phyloP scores from a whole-genome alignment of 2,329 filamentous ascomycete species.

The Clonostachys rosea region DNA sequence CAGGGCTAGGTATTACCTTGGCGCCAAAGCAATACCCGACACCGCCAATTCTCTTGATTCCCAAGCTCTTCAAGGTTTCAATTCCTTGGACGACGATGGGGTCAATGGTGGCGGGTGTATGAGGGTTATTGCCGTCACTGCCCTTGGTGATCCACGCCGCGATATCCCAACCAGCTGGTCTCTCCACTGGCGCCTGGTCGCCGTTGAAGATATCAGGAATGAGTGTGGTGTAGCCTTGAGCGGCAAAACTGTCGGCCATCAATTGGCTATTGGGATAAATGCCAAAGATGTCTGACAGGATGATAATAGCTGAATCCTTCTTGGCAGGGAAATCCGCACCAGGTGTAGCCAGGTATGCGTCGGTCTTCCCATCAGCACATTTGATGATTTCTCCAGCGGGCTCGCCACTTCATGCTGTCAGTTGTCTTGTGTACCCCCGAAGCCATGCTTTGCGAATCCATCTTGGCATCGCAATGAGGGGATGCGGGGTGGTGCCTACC shows the following conservation, averaged over 20 bases:
- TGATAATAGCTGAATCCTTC: slow-evolving; percentile 22
- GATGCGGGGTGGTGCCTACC: slow-evolving; percentile 30
- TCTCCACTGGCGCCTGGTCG: slow-evolving; percentile 19
- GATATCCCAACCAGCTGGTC: slow-evolving; percentile 19
- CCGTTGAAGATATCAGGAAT: slow-evolving; percentile 31
- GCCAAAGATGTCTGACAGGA: slow-evolving; percentile 29
- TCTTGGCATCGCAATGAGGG: background rate
- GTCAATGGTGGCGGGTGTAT: slow-evolving; percentile 22
- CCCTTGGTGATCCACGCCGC: slow-evolving; percentile 30
- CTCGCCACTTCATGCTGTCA: slow-evolving; percentile 30
- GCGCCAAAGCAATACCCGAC: slow-evolving; percentile 65
- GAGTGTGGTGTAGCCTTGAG: slow-evolving; percentile 29
- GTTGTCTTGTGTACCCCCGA: background rate
- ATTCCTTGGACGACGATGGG: slow-evolving; percentile 29
- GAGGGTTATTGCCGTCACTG: slow-evolving; percentile 40
- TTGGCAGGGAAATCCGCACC: slow-evolving; percentile 15
- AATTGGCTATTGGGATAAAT: slow-evolving; percentile 33
- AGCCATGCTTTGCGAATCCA: background rate
- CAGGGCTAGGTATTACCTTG: slow-evolving; percentile 29
- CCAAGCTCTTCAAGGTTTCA: slow-evolving; percentile 49
- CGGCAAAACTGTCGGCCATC: slow-evolving; percentile 32
- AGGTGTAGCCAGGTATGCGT: slow-evolving; percentile 47
- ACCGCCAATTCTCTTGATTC: slow-evolving; percentile 47
- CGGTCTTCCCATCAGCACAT: slow-evolving; percentile 32
- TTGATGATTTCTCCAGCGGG: slow-evolving; percentile 40